Conservation (phyloP, 192 early-diverging fungal genomes). For the Coemansia sp. region DNA sequence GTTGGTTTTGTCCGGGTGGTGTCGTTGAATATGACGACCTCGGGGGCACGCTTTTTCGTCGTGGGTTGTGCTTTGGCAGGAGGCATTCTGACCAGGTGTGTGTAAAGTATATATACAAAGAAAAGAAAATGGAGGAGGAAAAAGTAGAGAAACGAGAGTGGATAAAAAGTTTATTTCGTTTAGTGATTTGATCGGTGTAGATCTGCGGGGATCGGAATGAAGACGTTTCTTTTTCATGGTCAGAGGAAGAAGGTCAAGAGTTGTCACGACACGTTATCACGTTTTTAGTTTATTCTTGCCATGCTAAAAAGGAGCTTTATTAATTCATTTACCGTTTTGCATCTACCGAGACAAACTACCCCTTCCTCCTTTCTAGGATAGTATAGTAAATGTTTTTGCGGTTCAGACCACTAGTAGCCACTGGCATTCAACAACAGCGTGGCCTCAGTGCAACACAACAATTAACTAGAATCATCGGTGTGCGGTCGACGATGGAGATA, state of each 20-base stretch:
- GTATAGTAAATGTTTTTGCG: background rate
- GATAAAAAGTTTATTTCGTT: no score
- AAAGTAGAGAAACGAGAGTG: no score
- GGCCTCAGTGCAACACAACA: constrained; percentile 7
- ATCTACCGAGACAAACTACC: no score
- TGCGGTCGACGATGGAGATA: background rate
- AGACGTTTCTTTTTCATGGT: no score
- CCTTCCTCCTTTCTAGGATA: no score
- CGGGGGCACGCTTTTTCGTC: constrained; percentile 18
- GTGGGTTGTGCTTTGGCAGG: background rate
- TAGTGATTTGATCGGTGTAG: no score
- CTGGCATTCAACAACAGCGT: background rate
- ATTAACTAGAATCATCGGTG: background rate
- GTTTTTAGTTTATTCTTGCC: no score
- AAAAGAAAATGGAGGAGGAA: constrained; percentile 13
- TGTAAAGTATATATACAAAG: background rate
- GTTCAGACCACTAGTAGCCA: constrained; percentile 8
- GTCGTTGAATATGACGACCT: constrained; percentile 41
- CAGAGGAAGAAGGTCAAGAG: no score
- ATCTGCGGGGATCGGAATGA: no score
- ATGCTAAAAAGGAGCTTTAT: no score
- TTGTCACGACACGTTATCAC: no score
- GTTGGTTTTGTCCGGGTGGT: constrained; percentile 1
- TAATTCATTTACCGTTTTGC: no score
- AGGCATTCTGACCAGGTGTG: constrained; percentile 5